Evolutionary conservation across 331 rosid species (phyloP).

Genomic region (Saraca asoca): DNA sequence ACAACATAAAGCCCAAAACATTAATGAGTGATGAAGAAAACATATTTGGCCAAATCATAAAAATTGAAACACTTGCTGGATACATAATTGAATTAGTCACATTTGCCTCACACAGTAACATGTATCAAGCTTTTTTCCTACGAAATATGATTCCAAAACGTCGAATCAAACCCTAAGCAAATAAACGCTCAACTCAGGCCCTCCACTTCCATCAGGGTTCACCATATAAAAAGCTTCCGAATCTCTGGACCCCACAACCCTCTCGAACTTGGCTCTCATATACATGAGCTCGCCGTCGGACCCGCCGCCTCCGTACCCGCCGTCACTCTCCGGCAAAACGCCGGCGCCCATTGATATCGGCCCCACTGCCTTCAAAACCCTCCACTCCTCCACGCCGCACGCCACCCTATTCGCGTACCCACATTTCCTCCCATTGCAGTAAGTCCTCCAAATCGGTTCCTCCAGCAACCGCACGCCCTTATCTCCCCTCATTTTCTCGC

Average conservation of each 20-base stretch:
- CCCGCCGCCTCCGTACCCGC: slow-evolving; percentile 37
- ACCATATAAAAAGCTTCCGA: slow-evolving; percentile 89
- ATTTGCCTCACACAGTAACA: too few species aligned
- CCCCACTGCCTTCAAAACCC: slow-evolving; percentile 69
- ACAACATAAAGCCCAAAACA: too few species aligned
- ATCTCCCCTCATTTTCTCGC: slow-evolving; percentile 45
- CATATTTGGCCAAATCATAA: too few species aligned
- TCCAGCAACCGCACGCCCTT: slow-evolving; percentile 41
- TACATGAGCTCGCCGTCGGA: slow-evolving; percentile 81
- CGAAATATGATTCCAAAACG: too few species aligned
- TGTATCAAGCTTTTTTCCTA: too few species aligned
- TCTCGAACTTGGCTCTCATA: slow-evolving; percentile 87
- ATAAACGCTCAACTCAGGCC: slow-evolving; percentile 84
- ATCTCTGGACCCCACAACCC: slow-evolving; percentile 83
- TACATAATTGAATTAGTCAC: too few species aligned
- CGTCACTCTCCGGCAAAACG: slow-evolving; percentile 49
- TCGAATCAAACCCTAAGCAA: slow-evolving; percentile 67
- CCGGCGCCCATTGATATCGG: slow-evolving; percentile 90
- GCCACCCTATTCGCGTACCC: slow-evolving; percentile 60
- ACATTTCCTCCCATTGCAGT: slow-evolving; percentile 82
- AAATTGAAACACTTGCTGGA: too few species aligned
- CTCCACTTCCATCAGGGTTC: slow-evolving; percentile 73
- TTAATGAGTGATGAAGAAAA: too few species aligned
- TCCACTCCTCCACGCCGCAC: slow-evolving; percentile 81
- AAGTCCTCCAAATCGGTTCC: slow-evolving; percentile 72